Percentiles rank a stretch among this genome's conserved stretches.
Evolutionary conservation across 257 asterid species (phyloP).

Genomic region (Linderniella brevidens): DNA sequence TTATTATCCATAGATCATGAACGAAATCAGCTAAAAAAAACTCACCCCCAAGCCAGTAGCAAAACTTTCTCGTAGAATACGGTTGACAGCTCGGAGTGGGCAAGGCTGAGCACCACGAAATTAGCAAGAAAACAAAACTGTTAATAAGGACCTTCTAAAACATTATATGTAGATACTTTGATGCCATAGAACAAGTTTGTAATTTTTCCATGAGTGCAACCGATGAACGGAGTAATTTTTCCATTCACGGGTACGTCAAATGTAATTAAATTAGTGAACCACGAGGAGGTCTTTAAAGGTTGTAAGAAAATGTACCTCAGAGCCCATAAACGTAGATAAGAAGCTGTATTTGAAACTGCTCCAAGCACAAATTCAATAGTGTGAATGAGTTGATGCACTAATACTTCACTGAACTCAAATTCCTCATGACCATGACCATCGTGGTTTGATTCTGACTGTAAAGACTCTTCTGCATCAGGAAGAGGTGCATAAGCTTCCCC

Average conservation of each 20-base stretch:
- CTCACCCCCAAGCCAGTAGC: constrained; percentile 81
- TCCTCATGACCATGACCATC: constrained; percentile 82
- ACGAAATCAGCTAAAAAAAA: constrained; percentile 4
- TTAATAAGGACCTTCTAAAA: too few species aligned
- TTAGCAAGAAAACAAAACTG: not conserved
- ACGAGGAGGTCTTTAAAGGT: not conserved
- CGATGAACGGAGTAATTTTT: too few species aligned
- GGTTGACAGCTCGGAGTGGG: constrained; percentile 59
- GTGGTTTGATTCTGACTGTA: constrained; percentile 50
- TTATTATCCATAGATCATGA: too few species aligned
- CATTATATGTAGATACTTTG: too few species aligned
- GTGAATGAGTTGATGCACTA: constrained; percentile 95
- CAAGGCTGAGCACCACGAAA: constrained; percentile 35
- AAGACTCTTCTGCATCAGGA: constrained; percentile 64
- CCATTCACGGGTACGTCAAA: too few species aligned
- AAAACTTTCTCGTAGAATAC: constrained; percentile 78
- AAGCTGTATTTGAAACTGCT: constrained; percentile 98
- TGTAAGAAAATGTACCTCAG: constrained; percentile 50
- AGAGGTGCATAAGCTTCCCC: constrained; percentile 66
- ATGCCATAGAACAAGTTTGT: too few species aligned
- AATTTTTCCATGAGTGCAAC: too few species aligned
- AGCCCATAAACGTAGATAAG: constrained; percentile 99
- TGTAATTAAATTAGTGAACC: too few species aligned
- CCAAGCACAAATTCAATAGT: constrained; percentile 98
- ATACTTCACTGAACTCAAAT: constrained; percentile 89